Evolutionary conservation across 345 rosid genomes (phyloP).

Genomic region (Turnera subulata): DNA sequence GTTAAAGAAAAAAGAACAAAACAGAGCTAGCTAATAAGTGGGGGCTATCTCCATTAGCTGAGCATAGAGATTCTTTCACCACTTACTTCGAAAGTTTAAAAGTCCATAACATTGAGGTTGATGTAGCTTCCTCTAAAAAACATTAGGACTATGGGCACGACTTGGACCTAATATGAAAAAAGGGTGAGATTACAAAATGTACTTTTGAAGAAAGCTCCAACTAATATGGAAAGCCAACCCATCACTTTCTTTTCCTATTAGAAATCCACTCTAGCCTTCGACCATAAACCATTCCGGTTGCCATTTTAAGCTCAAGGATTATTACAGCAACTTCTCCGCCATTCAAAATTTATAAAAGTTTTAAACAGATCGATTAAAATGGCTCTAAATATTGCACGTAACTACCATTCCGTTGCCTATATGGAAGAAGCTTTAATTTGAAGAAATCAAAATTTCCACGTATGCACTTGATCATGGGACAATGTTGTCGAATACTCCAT

Average conservation of each 20-base stretch:
- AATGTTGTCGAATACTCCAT: too few species aligned
- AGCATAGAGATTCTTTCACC: conserved; percentile 3
- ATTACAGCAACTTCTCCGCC: neutral
- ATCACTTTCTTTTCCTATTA: neutral
- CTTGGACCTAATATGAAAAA: conserved; percentile 10
- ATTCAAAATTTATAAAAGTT: neutral
- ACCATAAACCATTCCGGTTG: neutral
- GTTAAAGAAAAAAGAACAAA: neutral
- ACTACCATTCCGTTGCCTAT: too few species aligned
- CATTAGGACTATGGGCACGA: too few species aligned
- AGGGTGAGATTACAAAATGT: conserved; percentile 4
- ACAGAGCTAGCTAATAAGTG: too few species aligned
- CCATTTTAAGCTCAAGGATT: conserved; percentile 11
- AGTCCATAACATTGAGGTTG: neutral
- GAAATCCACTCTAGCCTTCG: neutral
- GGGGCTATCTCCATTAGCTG: too few species aligned
- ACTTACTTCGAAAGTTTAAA: neutral
- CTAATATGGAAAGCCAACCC: conserved; percentile 13
- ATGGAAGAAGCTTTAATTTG: too few species aligned
- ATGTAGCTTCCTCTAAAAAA: too few species aligned
- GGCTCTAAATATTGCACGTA: too few species aligned
- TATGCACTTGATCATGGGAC: too few species aligned
- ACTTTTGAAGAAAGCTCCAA: conserved; percentile 11
- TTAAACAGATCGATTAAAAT: too few species aligned
- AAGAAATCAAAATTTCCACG: too few species aligned